Conservation (phyloP, 768 basidiomycete species). For the Clavaria fumosa region DNA sequence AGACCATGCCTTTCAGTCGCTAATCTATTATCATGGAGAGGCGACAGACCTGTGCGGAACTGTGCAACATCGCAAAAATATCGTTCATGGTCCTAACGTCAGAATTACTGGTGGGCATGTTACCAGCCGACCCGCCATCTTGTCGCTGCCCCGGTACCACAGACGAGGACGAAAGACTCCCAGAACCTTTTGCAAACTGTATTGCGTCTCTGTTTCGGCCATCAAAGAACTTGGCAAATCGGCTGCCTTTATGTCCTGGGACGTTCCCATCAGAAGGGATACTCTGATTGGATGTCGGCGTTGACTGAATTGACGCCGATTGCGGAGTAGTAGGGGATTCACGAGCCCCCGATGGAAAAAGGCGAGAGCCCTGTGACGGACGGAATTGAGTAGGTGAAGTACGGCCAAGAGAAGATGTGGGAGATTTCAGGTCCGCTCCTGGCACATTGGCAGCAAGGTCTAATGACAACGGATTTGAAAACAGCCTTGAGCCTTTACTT, state of each 20-base stretch:
- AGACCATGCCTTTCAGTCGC: constrained; percentile 13
- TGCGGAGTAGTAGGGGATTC: constrained; percentile 17
- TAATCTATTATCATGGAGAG: not conserved
- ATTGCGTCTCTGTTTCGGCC: constrained; percentile 38
- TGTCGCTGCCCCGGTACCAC: constrained; percentile 31
- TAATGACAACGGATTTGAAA: not conserved
- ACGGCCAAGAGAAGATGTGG: constrained; percentile 8
- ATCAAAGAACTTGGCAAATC: constrained; percentile 81
- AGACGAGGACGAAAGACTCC: constrained; percentile 29
- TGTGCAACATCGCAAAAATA: constrained; percentile 67
- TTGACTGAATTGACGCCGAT: not conserved
- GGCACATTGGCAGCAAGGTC: too few relatives aligned
- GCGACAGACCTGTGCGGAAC: constrained; percentile 50
- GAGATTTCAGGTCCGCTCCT: not conserved
- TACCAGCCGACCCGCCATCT: constrained; percentile 26
- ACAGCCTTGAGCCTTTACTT: not conserved
- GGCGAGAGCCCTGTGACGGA: constrained; percentile 35
- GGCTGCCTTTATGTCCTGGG: constrained; percentile 56
- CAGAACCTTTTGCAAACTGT: constrained; percentile 21
- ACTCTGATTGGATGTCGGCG: constrained; percentile 2
- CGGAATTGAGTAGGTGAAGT: constrained; percentile 23
- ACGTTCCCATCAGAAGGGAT: constrained; percentile 27
- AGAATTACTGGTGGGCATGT: constrained; percentile 21
- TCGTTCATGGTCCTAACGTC: constrained; percentile 62
- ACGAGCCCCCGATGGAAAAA: constrained; percentile 30